Evolutionary conservation across 805 yeast species (phyloP), one percentile per base, ranked within the genome.

Genomic region (Maudiozyma serrabonitensis): DNA sequence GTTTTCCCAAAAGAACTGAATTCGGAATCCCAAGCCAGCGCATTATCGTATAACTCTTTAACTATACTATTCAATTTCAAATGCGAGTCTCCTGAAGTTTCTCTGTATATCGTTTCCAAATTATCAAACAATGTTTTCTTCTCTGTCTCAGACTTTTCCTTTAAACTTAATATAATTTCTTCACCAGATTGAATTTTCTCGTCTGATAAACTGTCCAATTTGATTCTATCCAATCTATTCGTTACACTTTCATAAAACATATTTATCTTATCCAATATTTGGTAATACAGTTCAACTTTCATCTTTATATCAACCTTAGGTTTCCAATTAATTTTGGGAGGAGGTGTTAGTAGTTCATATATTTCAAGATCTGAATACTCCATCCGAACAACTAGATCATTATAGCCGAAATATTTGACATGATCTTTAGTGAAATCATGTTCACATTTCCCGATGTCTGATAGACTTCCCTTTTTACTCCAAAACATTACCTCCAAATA

Each of bases 361-460:
- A 81, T 75, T 45, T 84, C 93, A 53, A 93, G 81, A 2, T 73
- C 71, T 0, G 86, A 75, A 59, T 84, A 86, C 56, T 87, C 96
- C 67, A 93, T 76, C 47, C 88, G 71, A 6, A 93, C 84, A 0
- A 87, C 87, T 56, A 81, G 64, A 53, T 86, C 88, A 58, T 86
- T 84, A 58, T 80, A 79, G 2, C 95, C 87, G 67, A 91, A 91
- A 62, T 84, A 88, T 55, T 90, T 80, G 19, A 84, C 79, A 61
- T 90, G 96, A 52, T 84, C 87, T 48, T 82, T 79, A 55, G 87
- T 83, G 50, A 84, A 81, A 62, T 89, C 88, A 66, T 91, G 97
- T 0, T 74, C 67, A 64, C 99, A 93, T 19, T 75, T 73, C 1
- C 83, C 84, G 48, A 75, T 67, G 2, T 81, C 84, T 6, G 80